These are phyloP conservation scores for Gonium pectorale DNA, from an alignment of 139 green algal species.

Conservation along the genomic window DNA sequence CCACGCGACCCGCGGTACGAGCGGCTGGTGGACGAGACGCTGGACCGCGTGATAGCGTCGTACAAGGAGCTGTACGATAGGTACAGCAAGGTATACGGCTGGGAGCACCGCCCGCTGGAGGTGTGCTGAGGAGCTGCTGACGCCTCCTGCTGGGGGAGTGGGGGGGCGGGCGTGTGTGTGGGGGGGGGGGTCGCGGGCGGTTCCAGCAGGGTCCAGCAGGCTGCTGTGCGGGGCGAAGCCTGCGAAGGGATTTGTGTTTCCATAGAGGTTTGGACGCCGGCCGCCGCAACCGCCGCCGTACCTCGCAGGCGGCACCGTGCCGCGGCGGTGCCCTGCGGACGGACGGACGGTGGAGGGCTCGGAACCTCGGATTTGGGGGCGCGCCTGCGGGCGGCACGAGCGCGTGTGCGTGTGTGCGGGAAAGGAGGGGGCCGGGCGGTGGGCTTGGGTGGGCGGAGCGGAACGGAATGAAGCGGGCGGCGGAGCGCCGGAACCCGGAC, in stretches of 20 bases:
- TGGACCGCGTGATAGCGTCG: background rate
- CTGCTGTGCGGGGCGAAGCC: background rate
- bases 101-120: slow-evolving; percentile 18
- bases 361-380: too few relatives aligned
- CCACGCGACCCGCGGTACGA: slow-evolving; percentile 12
- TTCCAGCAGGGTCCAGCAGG: background rate
- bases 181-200: background rate
- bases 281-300: too few relatives aligned
- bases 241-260: background rate
- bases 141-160: background rate
- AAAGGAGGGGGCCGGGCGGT: too few relatives aligned
- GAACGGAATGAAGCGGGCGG: too few relatives aligned
- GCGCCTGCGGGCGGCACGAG: too few relatives aligned
- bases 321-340: too few relatives aligned
- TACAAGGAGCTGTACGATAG: slow-evolving; percentile 31
- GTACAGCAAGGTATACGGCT: slow-evolving; percentile 31
- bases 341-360: too few relatives aligned
- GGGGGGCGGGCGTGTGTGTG: background rate
- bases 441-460: too few relatives aligned
- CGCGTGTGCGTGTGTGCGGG: too few relatives aligned
- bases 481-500: too few relatives aligned
- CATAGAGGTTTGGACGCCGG: background rate
- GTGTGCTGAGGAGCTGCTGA: slow-evolving; percentile 16
- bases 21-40: slow-evolving; percentile 25
- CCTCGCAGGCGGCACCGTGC: too few relatives aligned